Evolutionary conservation across 441 rosid genomes (phyloP), one percentile per base, ranked within the genome.

Genomic region (Populus tomentosa): DNA sequence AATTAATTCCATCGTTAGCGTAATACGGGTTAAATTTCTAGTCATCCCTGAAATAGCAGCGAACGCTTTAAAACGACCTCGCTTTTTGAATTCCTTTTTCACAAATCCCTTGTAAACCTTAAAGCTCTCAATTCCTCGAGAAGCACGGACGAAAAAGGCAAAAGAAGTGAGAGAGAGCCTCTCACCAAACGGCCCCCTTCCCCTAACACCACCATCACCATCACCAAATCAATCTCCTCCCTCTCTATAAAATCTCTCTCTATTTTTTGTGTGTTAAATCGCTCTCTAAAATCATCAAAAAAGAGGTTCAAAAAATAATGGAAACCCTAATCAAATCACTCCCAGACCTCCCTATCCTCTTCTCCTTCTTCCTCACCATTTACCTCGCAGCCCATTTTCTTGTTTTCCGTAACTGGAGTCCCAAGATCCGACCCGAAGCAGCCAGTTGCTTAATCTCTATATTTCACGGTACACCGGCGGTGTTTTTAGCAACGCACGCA

Each of bases 381-480:
- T 93, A 95, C 76, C 82, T 88, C 72, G 2, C 79, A 32, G 92
- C 92, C 10, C 86, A 88, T 77, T 85, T 82, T 77, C 21, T 86
- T 72, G 42, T 93, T 64, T 95, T 95, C 92, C 89, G 90, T 2
- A 67, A 70, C 35, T 95, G 98, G 97, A 69, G 53, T 74, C 84
- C 89, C 42, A 63, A 79, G 35, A 70, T 86, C 83, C 92, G 98
- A 10, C 92, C 97, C 66, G 92, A 93, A 70, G 98, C 98, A 42
- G 85, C 94, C 72, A 89, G 93, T 71, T 95, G 98, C 86, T 64
- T 90, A 11, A 95, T 95, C 84, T 95, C 98, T 74, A 80, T 92
- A 66, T 75, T 88, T 73, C 98, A 93, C 79, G 95, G 97, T 75
- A 89, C 97, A 1, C 90, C 94, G 63, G 95, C 95, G n/a, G 97